These are phyloP conservation scores for Hemisphaericaspora nanyangensis DNA, from an alignment of 805 yeast species.

Conservation along the genomic window DNA sequence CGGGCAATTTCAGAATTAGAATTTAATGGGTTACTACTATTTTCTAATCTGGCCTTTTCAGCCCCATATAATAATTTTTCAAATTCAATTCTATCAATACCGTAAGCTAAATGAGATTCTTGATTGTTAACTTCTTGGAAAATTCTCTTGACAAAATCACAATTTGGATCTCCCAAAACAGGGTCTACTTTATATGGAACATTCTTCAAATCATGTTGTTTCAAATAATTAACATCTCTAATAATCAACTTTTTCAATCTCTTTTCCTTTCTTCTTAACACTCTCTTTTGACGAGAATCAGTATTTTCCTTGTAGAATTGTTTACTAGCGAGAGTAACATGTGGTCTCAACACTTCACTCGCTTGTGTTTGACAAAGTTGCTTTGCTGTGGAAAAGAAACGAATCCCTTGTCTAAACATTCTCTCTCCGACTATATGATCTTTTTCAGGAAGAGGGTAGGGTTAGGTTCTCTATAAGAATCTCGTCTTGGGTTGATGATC, in stretches of 20 bases:
- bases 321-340: conserved; percentile 32
- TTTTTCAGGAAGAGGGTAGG: no score
- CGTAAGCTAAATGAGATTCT: conserved; percentile 51
- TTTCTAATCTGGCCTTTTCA: conserved; percentile 53
- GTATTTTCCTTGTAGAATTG: conserved; percentile 32
- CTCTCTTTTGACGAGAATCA: conserved; percentile 27
- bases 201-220: conserved; percentile 32
- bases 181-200: conserved; percentile 60
- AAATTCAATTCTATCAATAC: conserved; percentile 59
- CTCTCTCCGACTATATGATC: no score
- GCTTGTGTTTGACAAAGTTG: conserved; percentile 8
- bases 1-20: conserved; percentile 24
- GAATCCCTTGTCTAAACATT: conserved; percentile 7
- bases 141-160: conserved; percentile 67
- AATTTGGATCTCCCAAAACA: conserved; percentile 67
- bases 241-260: conserved; percentile 39
- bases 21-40: conserved; percentile 26
- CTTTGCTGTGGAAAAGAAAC: conserved; percentile 16
- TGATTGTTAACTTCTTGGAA: conserved; percentile 65
- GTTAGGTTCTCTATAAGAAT: no score
- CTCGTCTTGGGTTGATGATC: no score
- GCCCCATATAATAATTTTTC: conserved; percentile 78
- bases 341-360: conserved; percentile 8
- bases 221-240: conserved; percentile 37
- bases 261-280: conserved; percentile 35